Evolutionary conservation across 768 basidiomycete species (phyloP), one percentile per base, ranked within the genome.

Genomic region (Leccinum variicolor): DNA sequence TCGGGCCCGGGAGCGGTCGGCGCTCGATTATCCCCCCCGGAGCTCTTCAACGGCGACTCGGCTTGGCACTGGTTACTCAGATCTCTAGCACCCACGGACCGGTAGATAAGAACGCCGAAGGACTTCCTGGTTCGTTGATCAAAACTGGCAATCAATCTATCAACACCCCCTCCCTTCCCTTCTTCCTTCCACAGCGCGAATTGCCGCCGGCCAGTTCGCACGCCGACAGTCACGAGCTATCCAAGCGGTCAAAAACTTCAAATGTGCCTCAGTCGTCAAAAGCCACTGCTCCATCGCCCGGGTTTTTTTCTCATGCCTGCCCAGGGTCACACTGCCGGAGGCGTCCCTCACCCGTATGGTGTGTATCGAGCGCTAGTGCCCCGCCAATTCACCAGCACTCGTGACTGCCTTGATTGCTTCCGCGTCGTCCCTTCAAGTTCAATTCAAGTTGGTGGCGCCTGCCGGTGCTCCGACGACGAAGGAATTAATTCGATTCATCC

Each of bases 121-220:
- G 36, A 46, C 39, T 41, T 46, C 23, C 45, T 46, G 23, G 13
- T 26, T 31, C 33, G 13, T 15, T n/a, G 17, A 48, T 58, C 49
- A 62, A 34, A 31, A 26, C 52, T 21, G 7, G 50, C 41, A 25
- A 19, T 50, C 52, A 53, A 52, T 48, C 19, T 34, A 47, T 31
- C 56, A 54, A 11, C 5, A 8, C n/a, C 2, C 2, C 25, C 17
- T 17, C 2, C 58, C 60, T 55, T 45, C 31, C 25, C n/a, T 25
- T 6, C 45, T 46, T 21, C 45, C 45, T 41, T 41, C 39, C 36
- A 36, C 39, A 36, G 36, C 17, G 3, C 9, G 39, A 6, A 41
- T 17, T 54, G 15, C 54, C 53, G 50, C 63, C 50, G 31, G 52
- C 46, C 33, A 34, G 14, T 64, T 64, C 63, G 51, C 64, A 64